Percentiles rank a stretch among this genome's conserved stretches.
Conservation (phyloP, 768 basidiomycete genomes). For the Amanita inopinata region DNA sequence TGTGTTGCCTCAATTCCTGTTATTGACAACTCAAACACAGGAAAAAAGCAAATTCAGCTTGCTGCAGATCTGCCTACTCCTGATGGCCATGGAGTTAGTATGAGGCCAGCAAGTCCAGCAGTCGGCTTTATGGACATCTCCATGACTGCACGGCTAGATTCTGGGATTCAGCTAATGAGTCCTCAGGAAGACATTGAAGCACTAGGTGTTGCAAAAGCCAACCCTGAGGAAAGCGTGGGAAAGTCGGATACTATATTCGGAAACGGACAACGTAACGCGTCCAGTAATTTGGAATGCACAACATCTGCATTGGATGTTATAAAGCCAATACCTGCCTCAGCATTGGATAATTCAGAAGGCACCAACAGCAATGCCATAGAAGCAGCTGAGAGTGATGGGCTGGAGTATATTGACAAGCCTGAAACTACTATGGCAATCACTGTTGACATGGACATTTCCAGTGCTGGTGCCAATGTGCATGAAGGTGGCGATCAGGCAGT, state of each 20-base stretch:
- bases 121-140: too few relatives aligned
- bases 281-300: too few relatives aligned
- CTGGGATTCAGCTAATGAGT: too few relatives aligned
- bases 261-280: background rate
- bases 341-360: background rate
- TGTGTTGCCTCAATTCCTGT: background rate
- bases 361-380: background rate
- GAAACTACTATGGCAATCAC: background rate
- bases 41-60: too few relatives aligned
- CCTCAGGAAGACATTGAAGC: too few relatives aligned
- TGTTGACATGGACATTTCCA: background rate
- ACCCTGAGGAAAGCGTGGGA: background rate
- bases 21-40: too few relatives aligned
- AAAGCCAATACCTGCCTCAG: background rate
- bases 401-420: constrained; percentile 8
- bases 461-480: constrained; percentile 3
- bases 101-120: too few relatives aligned
- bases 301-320: too few relatives aligned
- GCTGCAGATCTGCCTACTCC: too few relatives aligned
- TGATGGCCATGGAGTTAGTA: too few relatives aligned
- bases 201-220: background rate
- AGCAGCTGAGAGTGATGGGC: background rate
- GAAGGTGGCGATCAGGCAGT: background rate
- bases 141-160: too few relatives aligned
- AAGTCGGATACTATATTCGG: background rate